A percentile compares a stretch with the other conserved stretches of the same genome.
Conservation (phyloP, 2,329 filamentous ascomycete species). For the Hymenoscyphus occultus region DNA sequence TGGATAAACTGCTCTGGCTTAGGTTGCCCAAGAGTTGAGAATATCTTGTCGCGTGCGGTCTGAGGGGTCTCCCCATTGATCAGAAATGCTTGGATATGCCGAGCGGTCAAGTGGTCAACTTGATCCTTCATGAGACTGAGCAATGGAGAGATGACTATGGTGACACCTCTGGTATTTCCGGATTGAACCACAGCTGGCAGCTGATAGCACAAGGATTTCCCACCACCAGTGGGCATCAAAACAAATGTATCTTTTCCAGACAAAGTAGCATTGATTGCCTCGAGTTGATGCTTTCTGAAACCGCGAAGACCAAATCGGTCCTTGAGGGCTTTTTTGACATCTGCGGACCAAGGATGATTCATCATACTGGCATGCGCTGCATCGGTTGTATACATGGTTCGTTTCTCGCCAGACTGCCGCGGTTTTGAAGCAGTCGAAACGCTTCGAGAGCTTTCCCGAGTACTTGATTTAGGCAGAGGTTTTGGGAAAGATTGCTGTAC, state of each 20-base stretch:
- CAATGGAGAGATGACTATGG: constrained; percentile 90
- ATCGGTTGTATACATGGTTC: constrained; percentile 35
- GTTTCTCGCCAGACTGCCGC: constrained; percentile 19
- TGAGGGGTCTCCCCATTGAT: constrained; percentile 74
- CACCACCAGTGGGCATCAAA: constrained; percentile 95
- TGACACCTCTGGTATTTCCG: constrained; percentile 81
- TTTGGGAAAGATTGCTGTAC: constrained; percentile 33
- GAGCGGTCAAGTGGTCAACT: constrained; percentile 72
- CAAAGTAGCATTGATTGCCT: constrained; percentile 93
- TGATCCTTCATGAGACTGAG: constrained; percentile 98
- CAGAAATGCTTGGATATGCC: constrained; percentile 75
- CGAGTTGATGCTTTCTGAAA: constrained; percentile 87
- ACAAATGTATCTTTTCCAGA: constrained; percentile 87
- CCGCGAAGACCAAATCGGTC: constrained; percentile 80
- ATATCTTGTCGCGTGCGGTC: constrained; percentile 64
- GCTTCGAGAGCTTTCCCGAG: constrained; percentile 10
- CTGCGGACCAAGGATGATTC: constrained; percentile 76
- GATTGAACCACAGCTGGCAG: constrained; percentile 79
- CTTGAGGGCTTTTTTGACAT: constrained; percentile 77
- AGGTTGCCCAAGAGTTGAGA: constrained; percentile 55
- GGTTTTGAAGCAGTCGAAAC: constrained; percentile 18
- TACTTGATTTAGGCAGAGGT: constrained; percentile 6
- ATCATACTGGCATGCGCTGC: constrained; percentile 50
- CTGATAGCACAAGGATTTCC: constrained; percentile 96
- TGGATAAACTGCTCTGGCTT: constrained; percentile 76